Evolutionary conservation across 306 rosid genomes (phyloP).

Genomic region (Ammopiptanthus mongolicus): DNA sequence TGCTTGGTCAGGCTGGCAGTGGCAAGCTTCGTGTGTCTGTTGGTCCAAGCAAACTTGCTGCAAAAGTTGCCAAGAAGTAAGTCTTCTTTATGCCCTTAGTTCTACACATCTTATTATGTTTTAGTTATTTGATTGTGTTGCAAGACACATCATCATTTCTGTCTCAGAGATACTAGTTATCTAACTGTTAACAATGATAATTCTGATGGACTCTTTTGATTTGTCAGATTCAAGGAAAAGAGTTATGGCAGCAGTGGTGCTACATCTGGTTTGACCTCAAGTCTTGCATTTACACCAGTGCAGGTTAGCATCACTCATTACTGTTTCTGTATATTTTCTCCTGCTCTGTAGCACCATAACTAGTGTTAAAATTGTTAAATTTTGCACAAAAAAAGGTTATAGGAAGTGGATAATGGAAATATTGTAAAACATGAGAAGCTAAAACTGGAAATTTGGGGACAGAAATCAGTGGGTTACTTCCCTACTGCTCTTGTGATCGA

Average conservation of each 20-base stretch:
- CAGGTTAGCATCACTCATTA: constrained; percentile 48
- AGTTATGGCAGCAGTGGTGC: constrained; percentile 89
- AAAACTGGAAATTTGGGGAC: background rate
- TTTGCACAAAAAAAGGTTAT: background rate
- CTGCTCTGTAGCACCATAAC: constrained; percentile 1
- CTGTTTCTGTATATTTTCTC: background rate
- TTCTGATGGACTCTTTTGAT: background rate
- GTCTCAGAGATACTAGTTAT: background rate
- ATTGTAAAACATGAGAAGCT: background rate
- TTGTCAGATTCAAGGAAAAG: constrained; percentile 84
- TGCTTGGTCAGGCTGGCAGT: constrained; percentile 99
- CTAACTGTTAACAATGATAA: background rate
- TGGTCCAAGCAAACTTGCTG: constrained; percentile 85
- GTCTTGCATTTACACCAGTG: constrained; percentile 96
- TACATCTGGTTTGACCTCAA: constrained; percentile 84
- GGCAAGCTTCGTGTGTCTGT: constrained; percentile 91
- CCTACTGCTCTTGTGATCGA: background rate
- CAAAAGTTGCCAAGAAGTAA: constrained; percentile 87
- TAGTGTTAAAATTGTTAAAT: background rate
- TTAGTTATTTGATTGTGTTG: background rate
- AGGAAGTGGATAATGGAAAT: background rate
- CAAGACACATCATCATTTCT: background rate
- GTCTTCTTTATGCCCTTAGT: constrained; percentile 14
- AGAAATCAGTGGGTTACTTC: background rate
- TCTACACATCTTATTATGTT: background rate